Evolutionary conservation across 2,329 filamentous ascomycete genomes (phyloP).

Genomic region (Monilinia vaccinii-corymbosi): DNA sequence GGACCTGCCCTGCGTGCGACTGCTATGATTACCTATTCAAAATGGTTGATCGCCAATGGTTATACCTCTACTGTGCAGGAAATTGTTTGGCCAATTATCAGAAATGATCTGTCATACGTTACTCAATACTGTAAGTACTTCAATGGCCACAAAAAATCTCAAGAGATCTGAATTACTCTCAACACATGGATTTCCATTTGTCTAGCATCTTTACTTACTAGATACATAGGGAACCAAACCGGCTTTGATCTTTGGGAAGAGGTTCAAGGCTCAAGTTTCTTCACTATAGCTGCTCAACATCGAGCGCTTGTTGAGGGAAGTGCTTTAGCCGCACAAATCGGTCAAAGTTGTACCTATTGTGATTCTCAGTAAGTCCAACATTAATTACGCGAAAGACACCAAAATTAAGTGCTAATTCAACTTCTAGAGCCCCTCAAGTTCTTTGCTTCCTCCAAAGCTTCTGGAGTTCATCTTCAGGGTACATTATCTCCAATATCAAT

Average conservation of each 20-base stretch:
- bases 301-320: constrained; percentile 61
- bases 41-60: constrained; percentile 61
- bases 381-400: neutral
- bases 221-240: constrained; percentile 34
- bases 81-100: constrained; percentile 64
- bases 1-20: constrained; percentile 70
- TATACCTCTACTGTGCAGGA: constrained; percentile 34
- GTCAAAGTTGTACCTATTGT: constrained; percentile 51
- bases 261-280: constrained; percentile 67
- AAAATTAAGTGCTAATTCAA: neutral
- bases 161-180: neutral
- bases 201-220: neutral
- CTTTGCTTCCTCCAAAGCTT: constrained; percentile 67
- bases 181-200: neutral
- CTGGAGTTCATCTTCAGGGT: constrained; percentile 52
- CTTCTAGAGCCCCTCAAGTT: constrained; percentile 49
- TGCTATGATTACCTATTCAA: constrained; percentile 62
- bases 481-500: constrained; percentile 62
- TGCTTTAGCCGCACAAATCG: constrained; percentile 54
- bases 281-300: constrained; percentile 62
- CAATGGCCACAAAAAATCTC: too few species aligned
- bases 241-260: constrained; percentile 81
- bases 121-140: constrained; percentile 52
- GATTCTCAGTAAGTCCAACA: constrained; percentile 36
- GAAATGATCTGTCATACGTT: constrained; percentile 69